A percentile compares a stretch with the other conserved stretches of the same genome.
Conservation (phyloP, 2,329 filamentous ascomycete genomes). For the Penicillium sp. region DNA sequence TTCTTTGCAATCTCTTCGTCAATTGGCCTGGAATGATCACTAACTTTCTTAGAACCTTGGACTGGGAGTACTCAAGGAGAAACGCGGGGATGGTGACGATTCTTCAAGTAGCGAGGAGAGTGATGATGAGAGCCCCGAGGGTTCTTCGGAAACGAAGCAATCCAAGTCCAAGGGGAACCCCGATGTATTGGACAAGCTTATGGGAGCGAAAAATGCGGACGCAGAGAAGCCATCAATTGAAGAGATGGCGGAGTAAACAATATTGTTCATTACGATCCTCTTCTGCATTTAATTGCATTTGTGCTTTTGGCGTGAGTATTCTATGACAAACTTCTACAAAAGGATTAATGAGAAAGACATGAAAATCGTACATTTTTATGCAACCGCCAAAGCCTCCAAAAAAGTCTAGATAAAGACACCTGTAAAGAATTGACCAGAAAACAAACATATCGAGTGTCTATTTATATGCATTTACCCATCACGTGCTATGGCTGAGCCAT, state of each 20-base stretch:
- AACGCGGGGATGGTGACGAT: constrained; percentile 27
- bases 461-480: constrained; percentile 36
- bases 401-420: constrained; percentile 8
- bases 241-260: constrained; percentile 35
- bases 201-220: constrained; percentile 38
- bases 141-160: constrained; percentile 15
- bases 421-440: constrained; percentile 21
- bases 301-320: background rate
- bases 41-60: constrained; percentile 41
- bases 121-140: constrained; percentile 19
- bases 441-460: constrained; percentile 26
- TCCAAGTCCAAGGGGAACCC: constrained; percentile 23
- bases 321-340: background rate
- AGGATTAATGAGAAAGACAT: constrained; percentile 11
- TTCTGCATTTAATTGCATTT: constrained; percentile 3
- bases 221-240: constrained; percentile 43
- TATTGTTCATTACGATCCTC: background rate
- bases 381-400: constrained; percentile 16
- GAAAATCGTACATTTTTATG: constrained; percentile 23
- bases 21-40: no score
- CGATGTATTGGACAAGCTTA: constrained; percentile 41
- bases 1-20: no score
- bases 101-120: constrained; percentile 22
- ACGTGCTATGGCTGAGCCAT: constrained; percentile 24
- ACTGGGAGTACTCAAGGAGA: constrained; percentile 50